These are phyloP conservation scores for Babesia gibsoni DNA, from an alignment of 169 alveolate genomes.

Conservation along the genomic window DNA sequence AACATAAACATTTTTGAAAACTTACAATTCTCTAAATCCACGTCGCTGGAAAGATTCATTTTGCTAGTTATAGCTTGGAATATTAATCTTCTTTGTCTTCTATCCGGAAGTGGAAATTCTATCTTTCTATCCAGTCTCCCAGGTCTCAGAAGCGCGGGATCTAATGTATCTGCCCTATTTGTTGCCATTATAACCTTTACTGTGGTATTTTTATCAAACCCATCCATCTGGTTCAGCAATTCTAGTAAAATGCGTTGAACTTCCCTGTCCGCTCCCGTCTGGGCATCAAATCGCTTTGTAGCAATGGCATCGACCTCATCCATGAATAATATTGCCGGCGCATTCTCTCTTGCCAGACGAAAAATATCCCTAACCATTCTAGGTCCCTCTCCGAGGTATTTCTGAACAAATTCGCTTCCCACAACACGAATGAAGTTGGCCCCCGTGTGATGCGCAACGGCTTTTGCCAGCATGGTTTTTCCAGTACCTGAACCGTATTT, in stretches of 20 bases:
- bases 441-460: conserved; percentile 98
- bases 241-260: conserved; percentile 97
- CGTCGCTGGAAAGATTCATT: conserved; percentile 97
- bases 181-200: conserved; percentile 98
- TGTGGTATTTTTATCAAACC: conserved; percentile 96
- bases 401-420: conserved; percentile 99
- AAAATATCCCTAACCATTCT: conserved; percentile 99
- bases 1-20: not conserved
- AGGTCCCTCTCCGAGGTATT: conserved; percentile 99
- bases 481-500: conserved; percentile 84
- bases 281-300: conserved; percentile 94
- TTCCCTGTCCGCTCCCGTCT: conserved; percentile 98
- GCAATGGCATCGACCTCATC: conserved; percentile 99
- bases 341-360: conserved; percentile 90
- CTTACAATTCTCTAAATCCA: conserved; percentile 93
- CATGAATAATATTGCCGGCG: conserved; percentile 96
- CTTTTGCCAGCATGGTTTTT: conserved; percentile 99
- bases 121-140: conserved; percentile 96
- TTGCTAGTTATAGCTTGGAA: conserved; percentile 96
- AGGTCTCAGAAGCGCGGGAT: conserved; percentile 98
- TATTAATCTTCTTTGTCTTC: conserved; percentile 92
- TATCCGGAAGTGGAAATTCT: conserved; percentile 98
- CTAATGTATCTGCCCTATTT: conserved; percentile 98
- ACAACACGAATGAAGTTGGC: conserved; percentile 97
- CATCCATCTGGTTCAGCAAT: conserved; percentile 98